Base-by-base conservation (phyloP, 768 basidiomycete species). In the Suillus tomentosus region DNA sequence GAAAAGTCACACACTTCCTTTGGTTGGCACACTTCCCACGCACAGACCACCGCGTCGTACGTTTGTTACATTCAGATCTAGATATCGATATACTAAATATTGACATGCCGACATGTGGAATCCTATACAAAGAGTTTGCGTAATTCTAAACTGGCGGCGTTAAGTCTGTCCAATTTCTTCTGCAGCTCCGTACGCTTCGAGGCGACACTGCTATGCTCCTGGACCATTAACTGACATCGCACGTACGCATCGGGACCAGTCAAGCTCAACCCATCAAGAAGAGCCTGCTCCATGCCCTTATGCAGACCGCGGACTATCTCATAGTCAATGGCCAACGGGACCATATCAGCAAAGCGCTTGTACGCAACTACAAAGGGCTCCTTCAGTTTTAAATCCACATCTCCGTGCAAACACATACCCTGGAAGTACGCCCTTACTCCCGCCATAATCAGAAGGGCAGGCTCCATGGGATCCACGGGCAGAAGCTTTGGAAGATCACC, bases 381-480 rank as follows among this genome's bases (percentile, higher is more conserved):
- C 7, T 37, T 5, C 10, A 54, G 50, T 64, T 42, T 54, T 13
- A 34, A 54, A 36, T 34, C 31, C 39, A 19, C 24, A 10, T 2
- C 13, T 37, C 8, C 6, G 36, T 40, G n/a, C 47, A 42, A 53
- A 37, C n/a, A 63, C 68, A 9, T 68, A 89, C 91, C 90, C 80
- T 91, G 87, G 72, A 91, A 91, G 67, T 91, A 91, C 0, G 87
- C 89, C 5, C 88, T 79, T 1, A 90, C 87, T 62, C 86, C 82
- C 0, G 88, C 87, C 88, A 92, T 91, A 68, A 91, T 88, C 4
- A 74, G 68, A 19, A 91, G 67, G 0, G 86, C 86, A 0, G 82
- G 80, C 43, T 86, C 87, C 78, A 80, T 81, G 2, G 75, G 75
- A 64, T 89, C 87, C 0, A 78, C 63, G 0, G 84, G 81, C 3